Evolutionary conservation across 2,329 filamentous ascomycete genomes (phyloP), one percentile per base, ranked within the genome.

Genomic region (Fulvia fulva): DNA sequence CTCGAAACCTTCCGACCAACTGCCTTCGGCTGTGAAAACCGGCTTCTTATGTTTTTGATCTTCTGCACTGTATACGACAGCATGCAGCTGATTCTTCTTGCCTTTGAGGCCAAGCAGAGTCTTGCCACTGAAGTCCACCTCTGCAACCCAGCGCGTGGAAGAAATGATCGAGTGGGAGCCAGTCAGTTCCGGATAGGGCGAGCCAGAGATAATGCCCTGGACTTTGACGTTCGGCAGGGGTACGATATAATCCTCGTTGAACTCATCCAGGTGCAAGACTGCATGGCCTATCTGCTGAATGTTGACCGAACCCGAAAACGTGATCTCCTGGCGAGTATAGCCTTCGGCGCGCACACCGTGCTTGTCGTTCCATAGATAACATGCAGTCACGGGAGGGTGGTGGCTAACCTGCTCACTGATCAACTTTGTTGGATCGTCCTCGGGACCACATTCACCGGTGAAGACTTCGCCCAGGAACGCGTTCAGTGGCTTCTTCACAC

Each of bases 401-500:
- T 79, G 77, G 60, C 71, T 74, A 32, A 78, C 76, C 67, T 80
- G 77, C 64, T 80, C 77, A 14, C 73, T 71, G 1, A 79, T 69
- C 8, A 79, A 62, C 37, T 67, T 71, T 2, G 75, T 78, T 53
- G 74, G 71, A 19, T 75, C 74, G 22, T 71, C 65, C 41, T 73
- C 70, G n/a, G 59, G 59, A 9, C 69, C 70, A 69, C 71, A 65
- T 12, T 68, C 67, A 19, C 74, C 77, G 3, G 80, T 56, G 61
- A 80, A 81, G 0, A 80, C 54, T 56, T 81, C 78, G 0, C 78
- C 78, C 21, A 81, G 68, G 53, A 81, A 80, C 1, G 79, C 77
- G 60, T 81, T 81, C 50, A 81, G 65, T 0, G 80, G 79, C 62
- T 81, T 82, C 69, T 80, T 81, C 1, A 78, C 73, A 3, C 76